Percentiles rank a stretch among this genome's conserved stretches.
phyloP scores from a whole-genome alignment of 805 yeast genomes.

The Myxozyma sirexii region DNA sequence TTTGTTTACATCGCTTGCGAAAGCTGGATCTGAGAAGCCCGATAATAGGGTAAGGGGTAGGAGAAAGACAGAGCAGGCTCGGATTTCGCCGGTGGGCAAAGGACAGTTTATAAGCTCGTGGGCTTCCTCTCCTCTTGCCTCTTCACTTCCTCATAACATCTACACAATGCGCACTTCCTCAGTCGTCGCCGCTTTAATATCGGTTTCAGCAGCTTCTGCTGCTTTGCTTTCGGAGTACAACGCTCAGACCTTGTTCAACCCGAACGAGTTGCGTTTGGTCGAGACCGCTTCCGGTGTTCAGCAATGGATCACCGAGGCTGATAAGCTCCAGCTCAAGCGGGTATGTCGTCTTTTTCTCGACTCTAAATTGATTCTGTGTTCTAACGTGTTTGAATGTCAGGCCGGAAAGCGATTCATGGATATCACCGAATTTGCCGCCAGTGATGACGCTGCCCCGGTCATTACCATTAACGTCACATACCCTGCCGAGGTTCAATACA shows the following conservation, averaged over 20 bases:
- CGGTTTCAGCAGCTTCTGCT: slow-evolving; percentile 24
- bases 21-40: slow-evolving; percentile 3
- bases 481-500: slow-evolving; percentile 52
- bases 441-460: slow-evolving; percentile 2
- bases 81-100: slow-evolving; percentile 3
- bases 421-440: slow-evolving; percentile 18
- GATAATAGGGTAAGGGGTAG: neutral
- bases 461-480: slow-evolving; percentile 48
- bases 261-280: slow-evolving; percentile 29
- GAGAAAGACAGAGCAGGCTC: neutral
- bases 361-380: neutral
- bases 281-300: slow-evolving; percentile 29
- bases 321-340: slow-evolving; percentile 49
- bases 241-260: slow-evolving; percentile 23
- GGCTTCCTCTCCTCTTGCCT: neutral
- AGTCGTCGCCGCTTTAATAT: neutral
- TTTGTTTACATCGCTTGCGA: neutral
- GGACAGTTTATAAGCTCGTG: neutral
- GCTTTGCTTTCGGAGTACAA: slow-evolving; percentile 24
- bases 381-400: neutral
- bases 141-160: neutral
- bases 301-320: slow-evolving; percentile 46
- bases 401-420: slow-evolving; percentile 34
- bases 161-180: slow-evolving; percentile 25
- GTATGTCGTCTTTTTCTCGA: neutral